A percentile compares a stretch with the other conserved stretches of the same genome.
These are phyloP conservation scores for Podospora comata DNA, from an alignment of 495 filamentous ascomycete species.

Conservation along the genomic window DNA sequence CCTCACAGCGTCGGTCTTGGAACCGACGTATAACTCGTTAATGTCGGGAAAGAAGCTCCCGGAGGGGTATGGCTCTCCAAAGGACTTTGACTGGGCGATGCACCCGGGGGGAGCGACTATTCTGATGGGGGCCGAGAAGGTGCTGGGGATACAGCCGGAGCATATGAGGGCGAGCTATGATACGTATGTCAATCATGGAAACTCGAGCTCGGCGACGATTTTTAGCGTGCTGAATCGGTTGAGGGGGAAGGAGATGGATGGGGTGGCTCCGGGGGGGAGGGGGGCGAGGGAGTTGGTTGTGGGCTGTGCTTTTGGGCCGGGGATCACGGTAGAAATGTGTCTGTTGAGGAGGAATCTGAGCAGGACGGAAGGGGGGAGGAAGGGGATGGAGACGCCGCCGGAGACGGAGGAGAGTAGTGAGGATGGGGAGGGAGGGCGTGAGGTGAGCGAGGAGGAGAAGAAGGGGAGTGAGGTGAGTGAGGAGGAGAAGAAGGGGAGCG, in stretches of 20 bases:
- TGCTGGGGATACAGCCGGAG: constrained; percentile 51
- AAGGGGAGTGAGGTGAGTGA: constrained; percentile 18
- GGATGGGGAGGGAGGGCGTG: constrained; percentile 31
- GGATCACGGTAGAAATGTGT: constrained; percentile 62
- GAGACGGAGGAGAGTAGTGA: constrained; percentile 43
- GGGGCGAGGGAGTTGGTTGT: constrained; percentile 54
- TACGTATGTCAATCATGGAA: constrained; percentile 61
- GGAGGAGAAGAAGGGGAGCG: constrained; percentile 17
- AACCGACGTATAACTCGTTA: constrained; percentile 49
- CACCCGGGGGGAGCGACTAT: constrained; percentile 66
- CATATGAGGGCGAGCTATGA: constrained; percentile 61
- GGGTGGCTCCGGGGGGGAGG: constrained; percentile 41
- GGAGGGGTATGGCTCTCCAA: constrained; percentile 37
- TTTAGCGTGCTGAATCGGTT: constrained; percentile 58
- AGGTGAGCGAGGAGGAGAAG: constrained; percentile 26
- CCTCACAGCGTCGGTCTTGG: constrained; percentile 46
- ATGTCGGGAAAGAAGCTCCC: constrained; percentile 36
- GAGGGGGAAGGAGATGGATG: constrained; percentile 56
- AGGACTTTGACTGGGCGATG: constrained; percentile 66
- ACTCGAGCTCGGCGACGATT: constrained; percentile 59
- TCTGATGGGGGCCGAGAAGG: constrained; percentile 56
- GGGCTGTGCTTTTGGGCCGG: constrained; percentile 64
- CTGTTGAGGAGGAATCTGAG: constrained; percentile 48
- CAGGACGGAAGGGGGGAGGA: constrained; percentile 5
- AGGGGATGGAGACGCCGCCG: constrained; percentile 41